These are phyloP conservation scores for Platismatia glauca DNA, from an alignment of 495 filamentous ascomycete genomes.

Conservation along the genomic window DNA sequence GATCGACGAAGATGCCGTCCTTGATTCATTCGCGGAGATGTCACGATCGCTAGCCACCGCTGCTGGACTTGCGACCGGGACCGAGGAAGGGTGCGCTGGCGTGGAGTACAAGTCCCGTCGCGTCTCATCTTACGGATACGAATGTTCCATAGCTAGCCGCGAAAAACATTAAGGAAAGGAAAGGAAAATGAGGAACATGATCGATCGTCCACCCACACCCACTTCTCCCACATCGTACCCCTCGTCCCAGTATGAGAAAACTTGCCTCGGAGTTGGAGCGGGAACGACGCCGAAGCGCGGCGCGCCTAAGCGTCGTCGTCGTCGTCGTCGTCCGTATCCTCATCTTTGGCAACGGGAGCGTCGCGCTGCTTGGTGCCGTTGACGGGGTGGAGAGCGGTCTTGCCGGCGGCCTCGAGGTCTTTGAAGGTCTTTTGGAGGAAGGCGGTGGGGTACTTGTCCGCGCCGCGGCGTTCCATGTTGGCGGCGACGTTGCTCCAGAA, in stretches of 20 bases:
- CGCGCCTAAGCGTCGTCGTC: background rate
- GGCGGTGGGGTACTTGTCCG: conserved; percentile 13
- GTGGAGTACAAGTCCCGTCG: too few relatives aligned
- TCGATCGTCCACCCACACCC: too few relatives aligned
- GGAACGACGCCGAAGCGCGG: background rate
- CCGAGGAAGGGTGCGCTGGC: too few relatives aligned
- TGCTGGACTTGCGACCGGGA: too few relatives aligned
- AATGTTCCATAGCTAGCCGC: too few relatives aligned
- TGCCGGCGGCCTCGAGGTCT: conserved; percentile 5
- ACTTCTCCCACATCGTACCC: background rate
- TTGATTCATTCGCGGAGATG: too few relatives aligned
- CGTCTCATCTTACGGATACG: too few relatives aligned
- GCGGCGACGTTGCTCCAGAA: conserved; percentile 12
- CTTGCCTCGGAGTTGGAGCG: background rate
- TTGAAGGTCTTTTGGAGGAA: conserved; percentile 18
- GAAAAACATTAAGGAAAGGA: too few relatives aligned
- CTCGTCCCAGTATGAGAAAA: background rate
- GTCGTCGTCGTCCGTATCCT: background rate
- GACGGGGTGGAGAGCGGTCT: background rate
- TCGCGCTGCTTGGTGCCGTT: background rate
- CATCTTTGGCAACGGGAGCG: background rate
- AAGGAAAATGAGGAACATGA: too few relatives aligned
- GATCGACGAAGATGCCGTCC: too few relatives aligned
- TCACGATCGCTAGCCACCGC: too few relatives aligned
- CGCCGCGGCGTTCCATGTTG: conserved; percentile 4